Evolutionary conservation across 192 early-diverging fungal species (phyloP).

Genomic region (Chytriomyces sp.): DNA sequence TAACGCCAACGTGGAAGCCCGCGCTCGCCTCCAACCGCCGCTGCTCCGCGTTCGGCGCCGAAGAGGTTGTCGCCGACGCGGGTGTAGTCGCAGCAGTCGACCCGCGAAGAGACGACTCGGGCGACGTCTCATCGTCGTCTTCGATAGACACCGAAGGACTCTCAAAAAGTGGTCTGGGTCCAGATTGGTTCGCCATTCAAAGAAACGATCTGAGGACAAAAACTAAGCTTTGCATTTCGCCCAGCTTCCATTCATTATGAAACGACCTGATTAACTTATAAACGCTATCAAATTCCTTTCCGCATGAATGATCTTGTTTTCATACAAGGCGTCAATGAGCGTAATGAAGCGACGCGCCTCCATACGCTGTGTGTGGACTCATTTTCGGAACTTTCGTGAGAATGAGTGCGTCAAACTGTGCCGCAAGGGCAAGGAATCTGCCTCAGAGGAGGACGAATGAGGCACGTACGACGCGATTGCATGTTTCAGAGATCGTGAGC

Average conservation of each 20-base stretch:
- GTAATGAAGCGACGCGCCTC: background rate
- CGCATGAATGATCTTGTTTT: too few species aligned
- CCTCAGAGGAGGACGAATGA: constrained; percentile 81
- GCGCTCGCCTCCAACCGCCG: background rate
- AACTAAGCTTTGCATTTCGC: too few species aligned
- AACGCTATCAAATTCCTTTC: too few species aligned
- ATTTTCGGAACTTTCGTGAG: constrained; percentile 64
- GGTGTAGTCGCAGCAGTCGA: background rate
- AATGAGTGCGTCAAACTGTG: constrained; percentile 72
- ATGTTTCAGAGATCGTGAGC: constrained; percentile 66
- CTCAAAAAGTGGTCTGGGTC: background rate
- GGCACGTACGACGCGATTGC: constrained; percentile 66
- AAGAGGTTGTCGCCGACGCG: background rate
- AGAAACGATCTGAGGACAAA: too few species aligned
- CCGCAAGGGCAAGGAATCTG: constrained; percentile 79
- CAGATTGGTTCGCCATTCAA: background rate
- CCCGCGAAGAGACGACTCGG: background rate
- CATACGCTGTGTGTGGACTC: too few species aligned
- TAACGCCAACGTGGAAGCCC: constrained; percentile 71
- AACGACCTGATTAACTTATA: too few species aligned
- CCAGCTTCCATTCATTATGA: too few species aligned
- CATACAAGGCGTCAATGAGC: background rate
- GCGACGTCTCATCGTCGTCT: background rate
- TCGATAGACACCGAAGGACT: background rate
- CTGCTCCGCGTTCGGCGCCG: background rate